phyloP scores from a whole-genome alignment of 768 basidiomycete genomes.

The Coprinopsis sp. region DNA sequence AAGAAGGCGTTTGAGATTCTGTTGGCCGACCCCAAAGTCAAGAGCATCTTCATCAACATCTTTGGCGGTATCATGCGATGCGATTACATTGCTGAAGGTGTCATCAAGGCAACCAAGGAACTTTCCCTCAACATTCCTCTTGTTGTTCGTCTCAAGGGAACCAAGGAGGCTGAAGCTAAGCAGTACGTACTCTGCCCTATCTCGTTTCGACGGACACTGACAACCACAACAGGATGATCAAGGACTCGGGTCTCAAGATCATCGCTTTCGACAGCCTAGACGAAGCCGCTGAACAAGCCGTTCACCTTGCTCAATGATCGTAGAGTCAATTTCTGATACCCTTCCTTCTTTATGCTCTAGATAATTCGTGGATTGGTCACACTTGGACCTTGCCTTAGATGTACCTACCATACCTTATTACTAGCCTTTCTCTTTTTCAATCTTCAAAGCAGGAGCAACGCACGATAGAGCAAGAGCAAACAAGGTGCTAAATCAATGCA shows the following conservation, averaged over 20 bases:
- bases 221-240: constrained; percentile 81
- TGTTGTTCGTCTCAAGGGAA: constrained; percentile 94
- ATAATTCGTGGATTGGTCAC: constrained; percentile 15
- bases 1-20: constrained; percentile 99
- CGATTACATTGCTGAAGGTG: constrained; percentile 96
- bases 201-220: constrained; percentile 12
- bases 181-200: constrained; percentile 48
- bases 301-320: constrained; percentile 55
- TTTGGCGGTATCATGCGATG: constrained; percentile 99
- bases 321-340: constrained; percentile 11
- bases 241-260: constrained; percentile 87
- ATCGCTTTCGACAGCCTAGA: constrained; percentile 90
- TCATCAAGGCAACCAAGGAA: constrained; percentile 96
- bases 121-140: constrained; percentile 80
- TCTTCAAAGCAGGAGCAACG: neutral
- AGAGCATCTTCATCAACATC: constrained; percentile 98
- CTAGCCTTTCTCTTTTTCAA: neutral
- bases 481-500: constrained; percentile 20
- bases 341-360: constrained; percentile 4
- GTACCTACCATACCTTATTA: no score
- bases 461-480: constrained; percentile 6
- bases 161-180: constrained; percentile 94
- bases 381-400: constrained; percentile 7
- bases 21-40: constrained; percentile 84
- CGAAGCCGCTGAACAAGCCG: constrained; percentile 82